Evolutionary conservation across 2,329 filamentous ascomycete species (phyloP).

Genomic region (Orbilia javanica): DNA sequence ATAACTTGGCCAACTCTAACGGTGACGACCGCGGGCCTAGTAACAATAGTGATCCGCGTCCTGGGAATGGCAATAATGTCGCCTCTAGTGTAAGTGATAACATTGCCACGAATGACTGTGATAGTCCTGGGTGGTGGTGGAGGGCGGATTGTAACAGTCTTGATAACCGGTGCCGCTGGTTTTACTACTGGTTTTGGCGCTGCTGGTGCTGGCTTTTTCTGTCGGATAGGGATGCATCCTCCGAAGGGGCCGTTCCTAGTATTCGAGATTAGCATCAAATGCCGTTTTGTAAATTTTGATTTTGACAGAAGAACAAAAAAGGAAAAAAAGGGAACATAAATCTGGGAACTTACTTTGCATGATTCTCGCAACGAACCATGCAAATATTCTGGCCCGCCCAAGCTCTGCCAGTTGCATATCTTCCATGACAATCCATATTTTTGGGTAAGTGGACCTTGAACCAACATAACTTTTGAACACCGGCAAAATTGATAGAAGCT

Average conservation of each 20-base stretch:
- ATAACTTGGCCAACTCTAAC: background rate
- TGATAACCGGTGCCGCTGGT: no score
- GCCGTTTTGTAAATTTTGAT: no score
- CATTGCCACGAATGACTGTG: background rate
- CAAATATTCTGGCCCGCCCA: background rate
- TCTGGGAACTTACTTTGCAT: background rate
- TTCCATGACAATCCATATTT: background rate
- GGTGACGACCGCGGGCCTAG: background rate
- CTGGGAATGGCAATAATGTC: background rate
- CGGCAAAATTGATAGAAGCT: background rate
- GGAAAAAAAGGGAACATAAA: no score
- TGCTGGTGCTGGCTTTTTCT: background rate
- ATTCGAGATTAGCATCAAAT: background rate
- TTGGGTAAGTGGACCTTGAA: background rate
- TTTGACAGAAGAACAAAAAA: no score
- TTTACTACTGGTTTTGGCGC: background rate
- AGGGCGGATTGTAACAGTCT: background rate
- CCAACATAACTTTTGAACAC: background rate
- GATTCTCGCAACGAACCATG: constrained; percentile 1
- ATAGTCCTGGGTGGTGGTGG: background rate
- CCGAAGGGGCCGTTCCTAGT: constrained; percentile 10
- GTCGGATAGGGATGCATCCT: constrained; percentile 14
- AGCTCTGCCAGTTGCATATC: background rate
- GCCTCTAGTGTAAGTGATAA: background rate
- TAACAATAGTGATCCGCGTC: background rate